Base-by-base conservation (phyloP, 2,329 filamentous ascomycete species). In the Pseudocercospora eumusae region DNA sequence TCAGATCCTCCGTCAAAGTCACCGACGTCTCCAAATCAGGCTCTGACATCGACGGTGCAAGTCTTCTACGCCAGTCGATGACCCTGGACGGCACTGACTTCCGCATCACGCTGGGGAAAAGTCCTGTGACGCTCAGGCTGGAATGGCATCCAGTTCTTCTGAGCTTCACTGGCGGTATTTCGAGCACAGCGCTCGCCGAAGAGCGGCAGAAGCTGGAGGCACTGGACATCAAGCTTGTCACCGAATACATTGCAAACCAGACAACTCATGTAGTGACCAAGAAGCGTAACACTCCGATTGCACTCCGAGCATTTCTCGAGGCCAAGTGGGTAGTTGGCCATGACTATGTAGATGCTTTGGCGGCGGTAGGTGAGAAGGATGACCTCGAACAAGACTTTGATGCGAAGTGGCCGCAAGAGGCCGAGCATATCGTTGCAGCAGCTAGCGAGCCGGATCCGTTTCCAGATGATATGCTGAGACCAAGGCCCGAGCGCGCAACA, bases 211-310 rank as follows among this genome's bases (percentile, higher is more conserved):
- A 83, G 57, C 84, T 98, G 18, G 92, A 96, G 73, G 85, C 88
- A 49, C 82, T 96, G n/a, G 95, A 96, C 73, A 88, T 98, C 75
- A 98, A 97, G 75, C 88, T 92, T 13, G 80, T 90, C 13, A 81
- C 85, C 47, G 88, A 92, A 3, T 97, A 92, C 75, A 79, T 90
- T 23, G 78, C 83, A 25, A 82, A 80, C 15, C 79, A 84, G 27
- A 97, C 93, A 0, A 96, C 93, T 0, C 93, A 98, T 75, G 89
- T 96, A 10, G 87, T 98, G 33, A 88, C 91, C 7, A 90, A 87
- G 74, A 97, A 96, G 77, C 85, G 95, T 53, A 99, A 98, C 74
- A 93, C 92, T 0, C 85, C 93, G 0, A 92, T 92, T 67, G 91
- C 91, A 0, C 81, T 99, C 2, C 92, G 96, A 72, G 93, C 91